Evolutionary conservation across 768 basidiomycete genomes (phyloP).

Genomic region (Roridomyces roridus): DNA sequence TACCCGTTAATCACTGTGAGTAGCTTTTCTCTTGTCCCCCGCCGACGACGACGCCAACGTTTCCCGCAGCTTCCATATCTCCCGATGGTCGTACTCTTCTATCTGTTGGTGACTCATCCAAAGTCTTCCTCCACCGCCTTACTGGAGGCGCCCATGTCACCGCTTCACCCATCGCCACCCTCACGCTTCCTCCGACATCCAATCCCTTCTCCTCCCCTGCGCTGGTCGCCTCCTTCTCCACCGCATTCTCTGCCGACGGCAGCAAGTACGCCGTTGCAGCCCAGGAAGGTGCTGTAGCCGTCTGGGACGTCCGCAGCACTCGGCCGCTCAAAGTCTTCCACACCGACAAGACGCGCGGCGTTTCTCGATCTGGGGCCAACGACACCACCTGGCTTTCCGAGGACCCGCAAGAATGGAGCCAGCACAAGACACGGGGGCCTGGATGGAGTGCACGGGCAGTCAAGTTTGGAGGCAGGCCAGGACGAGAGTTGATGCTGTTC

Average conservation of each 20-base stretch:
- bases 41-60: background rate
- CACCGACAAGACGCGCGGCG: conserved; percentile 55
- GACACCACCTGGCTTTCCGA: conserved; percentile 63
- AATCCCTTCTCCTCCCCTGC: conserved; percentile 45
- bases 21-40: conserved; percentile 15
- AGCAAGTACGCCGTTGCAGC: conserved; percentile 83
- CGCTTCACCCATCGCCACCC: conserved; percentile 72
- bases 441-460: conserved; percentile 88
- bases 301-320: conserved; percentile 83
- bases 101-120: conserved; percentile 89
- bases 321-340: conserved; percentile 73
- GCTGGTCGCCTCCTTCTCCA: conserved; percentile 78
- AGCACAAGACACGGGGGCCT: conserved; percentile 62
- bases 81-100: conserved; percentile 88
- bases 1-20: conserved; percentile 85
- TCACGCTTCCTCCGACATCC: conserved; percentile 63
- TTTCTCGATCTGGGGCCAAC: conserved; percentile 38
- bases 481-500: conserved; percentile 84
- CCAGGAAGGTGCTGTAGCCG: conserved; percentile 80
- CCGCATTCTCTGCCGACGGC: conserved; percentile 78
- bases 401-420: conserved; percentile 73
- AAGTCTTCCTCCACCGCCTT: conserved; percentile 83
- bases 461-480: conserved; percentile 76
- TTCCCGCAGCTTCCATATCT: conserved; percentile 77
- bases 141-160: conserved; percentile 65